These are phyloP conservation scores for Blastomyces emzantsi DNA, from an alignment of 2,329 filamentous ascomycete genomes.

Conservation along the genomic window DNA sequence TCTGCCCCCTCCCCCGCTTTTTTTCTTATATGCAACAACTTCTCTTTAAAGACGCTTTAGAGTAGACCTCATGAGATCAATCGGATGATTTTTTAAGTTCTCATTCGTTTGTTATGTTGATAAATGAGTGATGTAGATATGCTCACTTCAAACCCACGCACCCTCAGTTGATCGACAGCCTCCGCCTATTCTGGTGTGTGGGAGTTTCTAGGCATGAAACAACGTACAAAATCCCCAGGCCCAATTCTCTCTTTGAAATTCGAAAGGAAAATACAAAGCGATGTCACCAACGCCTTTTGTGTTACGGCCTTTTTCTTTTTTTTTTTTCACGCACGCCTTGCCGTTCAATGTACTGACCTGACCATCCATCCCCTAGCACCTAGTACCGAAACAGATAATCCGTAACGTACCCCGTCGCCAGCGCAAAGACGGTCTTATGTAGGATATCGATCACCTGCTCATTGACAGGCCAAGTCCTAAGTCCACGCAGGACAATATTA, in stretches of 20 bases:
- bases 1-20: background rate
- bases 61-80: background rate
- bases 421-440: conserved; percentile 24
- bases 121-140: background rate
- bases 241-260: background rate
- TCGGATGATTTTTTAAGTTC: background rate
- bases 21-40: background rate
- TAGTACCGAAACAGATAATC: conserved; percentile 11
- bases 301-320: background rate
- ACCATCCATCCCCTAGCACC: background rate
- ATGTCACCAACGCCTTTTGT: background rate
- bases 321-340: background rate
- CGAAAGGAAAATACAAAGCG: background rate
- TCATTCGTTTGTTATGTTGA: background rate
- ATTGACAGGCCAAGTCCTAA: conserved; percentile 25
- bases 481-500: background rate
- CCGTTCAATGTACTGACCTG: no score
- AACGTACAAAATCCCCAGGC: background rate
- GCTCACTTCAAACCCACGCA: background rate
- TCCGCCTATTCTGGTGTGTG: background rate
- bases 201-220: no score
- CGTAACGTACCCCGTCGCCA: conserved; percentile 24
- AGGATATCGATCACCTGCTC: conserved; percentile 27
- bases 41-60: background rate
- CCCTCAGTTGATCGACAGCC: background rate